Conservation (phyloP, 1,284 basidiomycete species). For the Cryptococcus deneoformans region DNA sequence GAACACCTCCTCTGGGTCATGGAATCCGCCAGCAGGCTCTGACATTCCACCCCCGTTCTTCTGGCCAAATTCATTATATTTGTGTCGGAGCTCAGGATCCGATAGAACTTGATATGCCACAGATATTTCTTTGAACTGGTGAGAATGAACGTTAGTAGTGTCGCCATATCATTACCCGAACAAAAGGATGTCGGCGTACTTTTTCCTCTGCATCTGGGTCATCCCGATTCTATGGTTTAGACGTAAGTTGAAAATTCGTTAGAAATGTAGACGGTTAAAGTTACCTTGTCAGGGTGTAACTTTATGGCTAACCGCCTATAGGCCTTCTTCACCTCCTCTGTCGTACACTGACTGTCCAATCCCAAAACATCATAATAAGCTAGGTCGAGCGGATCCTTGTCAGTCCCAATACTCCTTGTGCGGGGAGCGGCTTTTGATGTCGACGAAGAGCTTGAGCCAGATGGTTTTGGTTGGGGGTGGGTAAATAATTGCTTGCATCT, state of each 20-base stretch:
- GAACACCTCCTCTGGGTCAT: constrained; percentile 84
- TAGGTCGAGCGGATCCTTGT: constrained; percentile 84
- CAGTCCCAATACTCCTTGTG: constrained; percentile 66
- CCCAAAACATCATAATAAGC: constrained; percentile 67
- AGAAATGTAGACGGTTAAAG: background rate
- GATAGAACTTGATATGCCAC: constrained; percentile 84
- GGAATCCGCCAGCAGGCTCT: constrained; percentile 44
- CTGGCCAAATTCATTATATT: constrained; percentile 81
- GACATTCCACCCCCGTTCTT: constrained; percentile 48
- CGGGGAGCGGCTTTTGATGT: constrained; percentile 30
- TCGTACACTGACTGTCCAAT: constrained; percentile 37
- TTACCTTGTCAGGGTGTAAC: constrained; percentile 55
- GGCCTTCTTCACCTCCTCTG: constrained; percentile 77
- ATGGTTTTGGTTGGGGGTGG: constrained; percentile 41
- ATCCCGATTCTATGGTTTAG: constrained; percentile 68
- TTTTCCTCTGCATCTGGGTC: constrained; percentile 86
- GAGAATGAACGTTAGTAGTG: background rate
- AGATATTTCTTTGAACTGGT: constrained; percentile 76
- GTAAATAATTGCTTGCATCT: constrained; percentile 33
- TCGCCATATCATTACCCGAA: background rate
- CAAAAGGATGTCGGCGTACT: constrained; percentile 49
- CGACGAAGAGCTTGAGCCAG: constrained; percentile 10
- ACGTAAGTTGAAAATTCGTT: background rate
- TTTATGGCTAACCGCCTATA: constrained; percentile 91
- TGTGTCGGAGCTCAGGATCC: constrained; percentile 75